A percentile compares a stretch with the other conserved stretches of the same genome.
Evolutionary conservation across 257 asterid species (phyloP).

Genomic region (Solanum dulcamara): DNA sequence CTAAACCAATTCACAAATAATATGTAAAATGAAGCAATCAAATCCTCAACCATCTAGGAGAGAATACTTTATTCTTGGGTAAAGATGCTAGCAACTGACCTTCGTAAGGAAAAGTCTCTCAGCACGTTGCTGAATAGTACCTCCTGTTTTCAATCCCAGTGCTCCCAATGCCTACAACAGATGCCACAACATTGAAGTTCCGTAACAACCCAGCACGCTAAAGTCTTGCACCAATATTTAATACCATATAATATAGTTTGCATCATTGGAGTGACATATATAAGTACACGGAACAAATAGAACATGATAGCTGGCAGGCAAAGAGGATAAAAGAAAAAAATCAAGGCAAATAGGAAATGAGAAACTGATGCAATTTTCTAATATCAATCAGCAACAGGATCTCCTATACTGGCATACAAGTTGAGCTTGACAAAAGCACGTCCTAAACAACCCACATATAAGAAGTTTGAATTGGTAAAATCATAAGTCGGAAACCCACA

Average conservation of each 20-base stretch:
- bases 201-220: neutral
- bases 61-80: neutral
- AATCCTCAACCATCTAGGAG: neutral
- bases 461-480: neutral
- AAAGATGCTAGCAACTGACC: constrained; percentile 29
- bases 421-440: neutral
- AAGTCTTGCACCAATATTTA: neutral
- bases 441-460: neutral
- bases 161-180: constrained; percentile 63
- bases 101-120: constrained; percentile 86
- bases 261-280: neutral
- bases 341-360: neutral
- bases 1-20: neutral
- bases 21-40: neutral
- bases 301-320: neutral
- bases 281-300: neutral
- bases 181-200: constrained; percentile 3
- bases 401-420: neutral
- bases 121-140: constrained; percentile 86
- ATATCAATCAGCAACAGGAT: neutral
- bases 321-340: neutral
- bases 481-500: neutral
- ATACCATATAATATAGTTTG: neutral
- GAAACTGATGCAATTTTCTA: neutral
- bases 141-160: constrained; percentile 90